Percentiles rank a stretch among this genome's conserved stretches.
These are phyloP conservation scores for Fraxinus cuspidata DNA, from an alignment of 257 asterid genomes.

Conservation along the genomic window DNA sequence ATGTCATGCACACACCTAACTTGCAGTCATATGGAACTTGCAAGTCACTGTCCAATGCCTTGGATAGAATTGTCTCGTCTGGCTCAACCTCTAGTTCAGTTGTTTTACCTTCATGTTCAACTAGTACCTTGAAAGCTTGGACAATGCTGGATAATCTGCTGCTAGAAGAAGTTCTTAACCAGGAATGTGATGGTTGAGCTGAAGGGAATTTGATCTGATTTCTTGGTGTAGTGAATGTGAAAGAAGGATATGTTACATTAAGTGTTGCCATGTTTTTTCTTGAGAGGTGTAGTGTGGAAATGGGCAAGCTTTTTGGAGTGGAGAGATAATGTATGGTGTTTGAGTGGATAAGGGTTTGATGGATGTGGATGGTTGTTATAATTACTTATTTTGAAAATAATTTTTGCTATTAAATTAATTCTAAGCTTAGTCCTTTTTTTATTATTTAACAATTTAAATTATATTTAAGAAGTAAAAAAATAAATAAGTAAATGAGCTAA, in stretches of 20 bases:
- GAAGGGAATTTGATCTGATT: conserved; percentile 28
- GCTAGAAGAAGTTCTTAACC: conserved; percentile 9
- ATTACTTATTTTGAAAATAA: too few species aligned
- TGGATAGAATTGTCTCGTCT: conserved; percentile 78
- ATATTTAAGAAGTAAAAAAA: too few species aligned
- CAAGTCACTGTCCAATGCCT: conserved; percentile 67
- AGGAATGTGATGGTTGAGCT: conserved; percentile 16
- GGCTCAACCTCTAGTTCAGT: conserved; percentile 78
- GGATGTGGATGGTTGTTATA: background rate
- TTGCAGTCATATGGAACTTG: conserved; percentile 84
- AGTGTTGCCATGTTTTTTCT: conserved; percentile 40
- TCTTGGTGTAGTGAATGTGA: conserved; percentile 30
- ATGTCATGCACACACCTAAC: conserved; percentile 98
- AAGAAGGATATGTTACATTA: conserved; percentile 35
- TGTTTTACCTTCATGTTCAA: conserved; percentile 58
- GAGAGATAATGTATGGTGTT: background rate
- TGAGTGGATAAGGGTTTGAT: conserved; percentile 24
- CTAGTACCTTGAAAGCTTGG: conserved; percentile 60
- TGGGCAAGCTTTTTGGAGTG: conserved; percentile 11
- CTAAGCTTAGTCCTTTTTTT: too few species aligned
- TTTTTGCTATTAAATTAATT: too few species aligned
- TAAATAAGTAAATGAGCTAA: too few species aligned
- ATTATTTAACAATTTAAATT: too few species aligned
- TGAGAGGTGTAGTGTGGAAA: background rate
- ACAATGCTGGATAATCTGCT: conserved; percentile 23